These are phyloP conservation scores for Xerocomus spinulosus DNA, from an alignment of 768 basidiomycete genomes.

Conservation along the genomic window DNA sequence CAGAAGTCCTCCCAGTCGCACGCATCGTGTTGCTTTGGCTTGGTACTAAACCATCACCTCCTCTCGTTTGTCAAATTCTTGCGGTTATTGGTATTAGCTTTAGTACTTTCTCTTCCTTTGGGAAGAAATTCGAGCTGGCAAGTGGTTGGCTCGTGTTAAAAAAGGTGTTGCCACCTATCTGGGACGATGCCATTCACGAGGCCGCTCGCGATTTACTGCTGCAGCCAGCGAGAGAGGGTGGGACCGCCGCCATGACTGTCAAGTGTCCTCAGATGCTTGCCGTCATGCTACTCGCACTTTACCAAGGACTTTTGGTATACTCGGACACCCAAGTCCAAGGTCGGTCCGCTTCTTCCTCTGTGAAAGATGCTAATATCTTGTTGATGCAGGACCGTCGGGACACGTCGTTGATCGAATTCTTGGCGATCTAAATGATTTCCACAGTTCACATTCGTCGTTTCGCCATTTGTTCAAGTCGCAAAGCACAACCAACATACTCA, in stretches of 20 bases:
- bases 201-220: constrained; percentile 68
- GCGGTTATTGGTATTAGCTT: constrained; percentile 55
- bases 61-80: constrained; percentile 56
- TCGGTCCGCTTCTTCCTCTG: neutral
- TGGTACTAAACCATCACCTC: constrained; percentile 63
- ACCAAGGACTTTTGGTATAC: constrained; percentile 45
- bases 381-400: constrained; percentile 20
- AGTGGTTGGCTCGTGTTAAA: constrained; percentile 80
- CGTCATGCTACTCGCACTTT: constrained; percentile 65
- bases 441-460: constrained; percentile 60
- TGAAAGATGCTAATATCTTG: neutral
- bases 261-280: constrained; percentile 67
- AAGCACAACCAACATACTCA: constrained; percentile 60
- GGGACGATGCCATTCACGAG: constrained; percentile 64
- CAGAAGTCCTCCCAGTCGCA: constrained; percentile 67
- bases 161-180: constrained; percentile 58
- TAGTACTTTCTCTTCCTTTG: constrained; percentile 56
- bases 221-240: constrained; percentile 34
- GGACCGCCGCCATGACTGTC: constrained; percentile 30
- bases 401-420: constrained; percentile 36
- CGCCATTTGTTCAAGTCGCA: constrained; percentile 71
- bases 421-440: constrained; percentile 65
- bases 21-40: constrained; percentile 78
- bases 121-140: constrained; percentile 76
- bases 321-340: constrained; percentile 18